phyloP scores from a whole-genome alignment of 805 yeast genomes.

The Candida incommunis region DNA sequence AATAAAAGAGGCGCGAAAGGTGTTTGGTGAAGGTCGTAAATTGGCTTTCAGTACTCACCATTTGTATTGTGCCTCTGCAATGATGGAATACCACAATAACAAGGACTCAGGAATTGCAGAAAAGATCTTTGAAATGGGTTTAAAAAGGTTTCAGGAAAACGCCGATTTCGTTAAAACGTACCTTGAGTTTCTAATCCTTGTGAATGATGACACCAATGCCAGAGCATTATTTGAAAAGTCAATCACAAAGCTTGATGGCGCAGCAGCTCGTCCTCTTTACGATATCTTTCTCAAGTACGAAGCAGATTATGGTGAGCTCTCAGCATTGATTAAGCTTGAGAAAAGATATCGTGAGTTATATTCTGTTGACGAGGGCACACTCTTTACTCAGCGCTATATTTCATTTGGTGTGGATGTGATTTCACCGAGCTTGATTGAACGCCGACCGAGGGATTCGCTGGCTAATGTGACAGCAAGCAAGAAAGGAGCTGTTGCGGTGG shows the following conservation, averaged over 20 bases:
- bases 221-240: constrained; percentile 75
- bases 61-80: constrained; percentile 68
- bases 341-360: constrained; percentile 50
- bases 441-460: not conserved
- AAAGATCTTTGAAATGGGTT: constrained; percentile 66
- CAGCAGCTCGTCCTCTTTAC: constrained; percentile 30
- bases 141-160: constrained; percentile 39
- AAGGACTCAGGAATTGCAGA: constrained; percentile 48
- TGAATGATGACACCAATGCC: constrained; percentile 59
- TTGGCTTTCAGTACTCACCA: constrained; percentile 53
- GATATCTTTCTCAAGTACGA: constrained; percentile 55
- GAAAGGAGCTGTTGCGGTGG: not conserved
- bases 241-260: constrained; percentile 36
- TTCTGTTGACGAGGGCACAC: constrained; percentile 35
- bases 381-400: constrained; percentile 15
- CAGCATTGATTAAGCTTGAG: constrained; percentile 53
- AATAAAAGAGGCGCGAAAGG: constrained; percentile 53
- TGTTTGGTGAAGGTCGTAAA: constrained; percentile 59
- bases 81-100: constrained; percentile 56
- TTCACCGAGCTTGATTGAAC: not conserved
- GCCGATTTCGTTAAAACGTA: constrained; percentile 56
- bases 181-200: constrained; percentile 52
- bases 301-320: constrained; percentile 52
- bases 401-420: not conserved
- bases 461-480: not conserved